Evolutionary conservation across 2,329 filamentous ascomycete species (phyloP).

Genomic region (Clonostachys byssicola): DNA sequence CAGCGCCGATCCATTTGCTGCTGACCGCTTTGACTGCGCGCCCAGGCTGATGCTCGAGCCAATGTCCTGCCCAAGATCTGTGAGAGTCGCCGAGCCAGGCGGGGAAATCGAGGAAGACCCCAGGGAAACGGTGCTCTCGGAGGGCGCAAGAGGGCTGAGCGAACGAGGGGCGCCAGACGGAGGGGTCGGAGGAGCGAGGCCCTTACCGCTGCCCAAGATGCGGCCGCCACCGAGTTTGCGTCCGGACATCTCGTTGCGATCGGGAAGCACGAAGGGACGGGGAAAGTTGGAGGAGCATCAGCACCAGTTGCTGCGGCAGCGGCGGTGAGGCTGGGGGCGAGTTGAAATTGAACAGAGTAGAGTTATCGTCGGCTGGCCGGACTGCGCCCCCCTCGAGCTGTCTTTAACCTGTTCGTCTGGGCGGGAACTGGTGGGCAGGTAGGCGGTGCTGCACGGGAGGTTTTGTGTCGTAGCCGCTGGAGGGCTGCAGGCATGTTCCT

Average conservation of each 20-base stretch:
- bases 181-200: slow-evolving; percentile 62
- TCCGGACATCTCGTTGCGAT: slow-evolving; percentile 58
- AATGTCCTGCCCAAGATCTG: slow-evolving; percentile 72
- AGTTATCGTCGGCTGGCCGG: too few species aligned
- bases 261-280: too few species aligned
- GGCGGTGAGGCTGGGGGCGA: too few species aligned
- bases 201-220: slow-evolving; percentile 82
- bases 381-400: too few species aligned
- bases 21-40: slow-evolving; percentile 45
- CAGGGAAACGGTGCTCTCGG: slow-evolving; percentile 72
- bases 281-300: too few species aligned
- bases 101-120: slow-evolving; percentile 69
- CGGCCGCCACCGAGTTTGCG: slow-evolving; percentile 89
- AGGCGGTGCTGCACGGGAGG: too few species aligned
- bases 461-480: too few species aligned
- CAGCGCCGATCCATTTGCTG: slow-evolving; percentile 53
- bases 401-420: too few species aligned
- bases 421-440: too few species aligned
- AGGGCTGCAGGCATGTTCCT: too few species aligned
- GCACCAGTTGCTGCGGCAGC: too few species aligned
- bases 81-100: slow-evolving; percentile 52
- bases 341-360: too few species aligned
- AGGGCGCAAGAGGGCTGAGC: slow-evolving; percentile 47
- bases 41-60: slow-evolving; percentile 73
- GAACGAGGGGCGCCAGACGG: slow-evolving; percentile 29